These are phyloP conservation scores for Dendrothele bispora DNA, from an alignment of 768 basidiomycete species.

Conservation along the genomic window DNA sequence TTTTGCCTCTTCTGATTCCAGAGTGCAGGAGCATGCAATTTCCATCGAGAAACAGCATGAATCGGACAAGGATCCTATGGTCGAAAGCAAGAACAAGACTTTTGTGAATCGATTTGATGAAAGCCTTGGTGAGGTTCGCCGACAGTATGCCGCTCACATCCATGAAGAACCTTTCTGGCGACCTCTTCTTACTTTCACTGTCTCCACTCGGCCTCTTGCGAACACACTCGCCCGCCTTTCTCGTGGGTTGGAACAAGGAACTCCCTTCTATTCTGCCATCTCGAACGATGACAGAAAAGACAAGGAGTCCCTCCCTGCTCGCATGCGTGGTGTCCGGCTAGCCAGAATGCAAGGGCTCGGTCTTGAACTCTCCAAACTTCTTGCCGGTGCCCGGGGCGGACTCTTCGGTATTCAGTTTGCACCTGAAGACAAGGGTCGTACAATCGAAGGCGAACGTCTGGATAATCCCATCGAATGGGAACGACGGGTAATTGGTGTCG, in stretches of 20 bases:
- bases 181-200: constrained; percentile 37
- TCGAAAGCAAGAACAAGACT: neutral
- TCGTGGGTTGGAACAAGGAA: constrained; percentile 29
- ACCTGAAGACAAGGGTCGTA: constrained; percentile 28
- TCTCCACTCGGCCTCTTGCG: constrained; percentile 43
- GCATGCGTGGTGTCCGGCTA: constrained; percentile 34
- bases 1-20: constrained; percentile 3
- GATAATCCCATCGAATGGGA: constrained; percentile 27
- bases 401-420: constrained; percentile 35
- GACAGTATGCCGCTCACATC: constrained; percentile 6
- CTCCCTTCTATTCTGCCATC: constrained; percentile 34
- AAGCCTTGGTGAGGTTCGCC: neutral
- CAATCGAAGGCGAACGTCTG: constrained; percentile 36
- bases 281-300: constrained; percentile 32
- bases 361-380: constrained; percentile 24
- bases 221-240: constrained; percentile 31
- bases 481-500: constrained; percentile 31
- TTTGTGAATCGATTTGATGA: neutral
- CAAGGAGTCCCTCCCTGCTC: constrained; percentile 25
- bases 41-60: neutral
- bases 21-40: neutral
- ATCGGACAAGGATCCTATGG: neutral
- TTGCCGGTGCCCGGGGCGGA: constrained; percentile 38
- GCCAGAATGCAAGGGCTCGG: constrained; percentile 30
- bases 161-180: constrained; percentile 33